Conservation (phyloP, 2,329 filamentous ascomycete genomes). For the Pseudogymnoascus sp. region DNA sequence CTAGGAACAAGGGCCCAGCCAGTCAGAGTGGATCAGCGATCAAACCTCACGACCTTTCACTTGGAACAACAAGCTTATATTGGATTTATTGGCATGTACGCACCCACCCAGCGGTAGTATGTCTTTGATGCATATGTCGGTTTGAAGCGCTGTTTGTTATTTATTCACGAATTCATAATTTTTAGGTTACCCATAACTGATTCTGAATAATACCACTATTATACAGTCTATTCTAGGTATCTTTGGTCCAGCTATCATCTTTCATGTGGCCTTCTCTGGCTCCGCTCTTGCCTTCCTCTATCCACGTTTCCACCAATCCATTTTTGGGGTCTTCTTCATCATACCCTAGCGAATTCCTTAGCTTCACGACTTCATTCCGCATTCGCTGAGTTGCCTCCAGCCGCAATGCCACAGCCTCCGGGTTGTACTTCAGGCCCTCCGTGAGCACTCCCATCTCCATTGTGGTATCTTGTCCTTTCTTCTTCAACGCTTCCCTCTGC, state of each 20-base stretch:
- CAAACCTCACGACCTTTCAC: neutral
- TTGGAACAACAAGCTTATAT: conserved; percentile 1
- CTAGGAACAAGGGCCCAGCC: conserved; percentile 6
- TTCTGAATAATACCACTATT: neutral
- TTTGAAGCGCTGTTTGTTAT: neutral
- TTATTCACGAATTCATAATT: too few species aligned
- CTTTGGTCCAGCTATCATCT: conserved; percentile 49
- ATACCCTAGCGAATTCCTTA: conserved; percentile 59
- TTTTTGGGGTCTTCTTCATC: conserved; percentile 73
- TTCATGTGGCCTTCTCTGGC: conserved; percentile 48
- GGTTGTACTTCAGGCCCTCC: conserved; percentile 56
- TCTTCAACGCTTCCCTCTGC: conserved; percentile 36
- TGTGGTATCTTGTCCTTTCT: conserved; percentile 24
- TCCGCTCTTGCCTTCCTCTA: conserved; percentile 44
- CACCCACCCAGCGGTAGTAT: neutral
- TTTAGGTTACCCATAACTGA: too few species aligned
- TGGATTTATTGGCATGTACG: neutral
- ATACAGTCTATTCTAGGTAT: conserved; percentile 25
- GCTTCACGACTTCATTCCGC: conserved; percentile 69
- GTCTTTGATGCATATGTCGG: neutral
- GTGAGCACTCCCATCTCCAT: conserved; percentile 50
- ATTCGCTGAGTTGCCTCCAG: conserved; percentile 74
- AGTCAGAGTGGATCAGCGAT: neutral
- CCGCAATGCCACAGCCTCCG: conserved; percentile 69
- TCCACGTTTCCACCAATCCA: conserved; percentile 75